Base-by-base conservation (phyloP, 129 eudicot species). In the Pittosporum tobira region DNA sequence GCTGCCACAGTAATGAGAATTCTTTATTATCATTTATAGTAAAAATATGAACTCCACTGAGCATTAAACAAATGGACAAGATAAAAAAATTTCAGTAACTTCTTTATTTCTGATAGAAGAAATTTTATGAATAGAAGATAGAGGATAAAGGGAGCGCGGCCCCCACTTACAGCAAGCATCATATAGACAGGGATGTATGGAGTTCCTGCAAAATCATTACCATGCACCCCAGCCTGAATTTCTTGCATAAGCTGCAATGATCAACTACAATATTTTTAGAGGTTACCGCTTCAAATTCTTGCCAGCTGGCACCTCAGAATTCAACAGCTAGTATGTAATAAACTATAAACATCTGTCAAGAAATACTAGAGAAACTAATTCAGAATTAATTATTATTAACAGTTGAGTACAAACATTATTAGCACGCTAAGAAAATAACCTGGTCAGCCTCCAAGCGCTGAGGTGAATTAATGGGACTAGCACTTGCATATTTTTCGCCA, bases 171-270 rank as follows among this genome's bases (percentile, higher is more conserved):
- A 52, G 77, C 69, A 49, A 84, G 87, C 75, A 66, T 77, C 54
- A 79, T 76, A 68, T 76, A 84, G 30, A 84, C 93, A 53, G 93
- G 87, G 46, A 76, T 72, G 60, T 73, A 73, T 2, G 72, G 70
- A 30, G 84, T 68, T 55, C 73, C 81, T 59, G 58, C 47, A 28
- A 57, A 71, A 54, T 58, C 64, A 40, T 40, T 62, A 21, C 57
- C 80, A 42, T 65, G 81, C 59, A 66, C 75, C 59, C 50, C 57
- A 10, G 65, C 57, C 19, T 67, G 78, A 50, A 73, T 76, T 62
- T 79, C 82, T 65, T 83, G 82, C 66, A 78, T 67, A 56, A 83
- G 74, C 90, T 82, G 75, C 70, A 68, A 52, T 42, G 47, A 54
- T 51, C 23, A 34, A 57, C 60, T 48, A 24, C 57, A 56, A 52